Evolutionary conservation across 306 rosid genomes (phyloP), one percentile per base, ranked within the genome.

Genomic region (Medicago lupulina): DNA sequence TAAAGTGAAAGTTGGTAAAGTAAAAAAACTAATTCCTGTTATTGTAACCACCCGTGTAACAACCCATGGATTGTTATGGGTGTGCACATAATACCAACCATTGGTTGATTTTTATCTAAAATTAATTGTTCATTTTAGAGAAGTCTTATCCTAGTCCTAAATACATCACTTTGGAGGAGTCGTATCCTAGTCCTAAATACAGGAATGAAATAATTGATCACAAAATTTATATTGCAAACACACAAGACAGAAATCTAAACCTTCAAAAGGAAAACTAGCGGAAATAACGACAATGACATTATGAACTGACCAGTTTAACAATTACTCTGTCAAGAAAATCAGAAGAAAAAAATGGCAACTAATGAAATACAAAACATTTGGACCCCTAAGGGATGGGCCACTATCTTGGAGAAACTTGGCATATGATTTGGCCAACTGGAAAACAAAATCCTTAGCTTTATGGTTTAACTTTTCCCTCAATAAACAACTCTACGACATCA

Each of bases 391-490:
- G 86, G 85, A 74, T 31, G 87, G 91, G 86, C 74, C 83, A 81
- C 85, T 86, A 83, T 83, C 74, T 74, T 72, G 50, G 79, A 80
- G 80, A 53, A 71, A 53, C 31, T 51, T 79, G 86, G 84, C 93
- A 79, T 73, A 40, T 58, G 78, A 83, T 78, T 50, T 23, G 78
- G 85, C 88, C 91, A 80, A 68, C 61, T 71, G 63, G 80, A 82
- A 83, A 86, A 79, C 91, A 90, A 95, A 90, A 85, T 89, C 92
- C 91, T 79, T 79, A 84, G 87, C 86, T 87, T 88, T 76, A 83
- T 83, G 92, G 88, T 86, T 73, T 67, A 36, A 76, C 85, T 73
- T 84, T 78, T 82, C 82, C 88, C 94, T 81, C 89, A 79, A 79
- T 76, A 90, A 85, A 83, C 95, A 84, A 80, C 72, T 80, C 93